Conservation (phyloP, 1,284 basidiomycete genomes). For the Afroboletus lepidellus region DNA sequence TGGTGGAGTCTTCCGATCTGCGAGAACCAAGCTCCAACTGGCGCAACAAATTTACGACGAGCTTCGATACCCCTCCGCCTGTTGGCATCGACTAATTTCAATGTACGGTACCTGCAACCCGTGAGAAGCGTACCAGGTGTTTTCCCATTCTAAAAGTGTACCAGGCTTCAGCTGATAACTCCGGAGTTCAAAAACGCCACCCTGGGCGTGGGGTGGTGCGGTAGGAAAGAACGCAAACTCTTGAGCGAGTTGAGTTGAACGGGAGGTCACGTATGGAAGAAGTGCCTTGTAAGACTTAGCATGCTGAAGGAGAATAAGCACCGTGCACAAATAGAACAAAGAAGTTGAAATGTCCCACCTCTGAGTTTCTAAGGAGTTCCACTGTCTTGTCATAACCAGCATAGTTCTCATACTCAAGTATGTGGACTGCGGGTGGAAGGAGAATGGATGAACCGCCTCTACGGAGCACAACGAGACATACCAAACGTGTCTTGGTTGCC, state of each 20-base stretch:
- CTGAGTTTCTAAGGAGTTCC: slow-evolving; percentile 55
- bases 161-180: slow-evolving; percentile 85
- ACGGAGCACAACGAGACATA: background rate
- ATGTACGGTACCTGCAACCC: background rate
- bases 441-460: background rate
- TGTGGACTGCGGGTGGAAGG: slow-evolving; percentile 49
- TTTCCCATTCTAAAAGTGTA: slow-evolving; percentile 89
- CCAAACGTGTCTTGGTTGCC: slow-evolving; percentile 86
- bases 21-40: slow-evolving; percentile 92
- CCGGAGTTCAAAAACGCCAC: slow-evolving; percentile 90
- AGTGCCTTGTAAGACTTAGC: slow-evolving; percentile 61
- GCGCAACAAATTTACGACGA: slow-evolving; percentile 76
- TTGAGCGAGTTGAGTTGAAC: slow-evolving; percentile 78
- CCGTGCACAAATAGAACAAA: background rate
- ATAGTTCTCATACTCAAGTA: slow-evolving; percentile 90
- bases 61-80: slow-evolving; percentile 89
- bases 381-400: slow-evolving; percentile 77
- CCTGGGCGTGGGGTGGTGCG: slow-evolving; percentile 78
- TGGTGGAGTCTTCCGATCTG: slow-evolving; percentile 88
- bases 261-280: slow-evolving; percentile 68
- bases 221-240: slow-evolving; percentile 95
- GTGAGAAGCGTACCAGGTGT: slow-evolving; percentile 64
- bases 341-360: slow-evolving; percentile 41
- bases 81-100: slow-evolving; percentile 10
- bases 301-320: slow-evolving; percentile 45